Evolutionary conservation across 1,284 basidiomycete genomes (phyloP).

Genomic region (Ceratobasidium sp.): DNA sequence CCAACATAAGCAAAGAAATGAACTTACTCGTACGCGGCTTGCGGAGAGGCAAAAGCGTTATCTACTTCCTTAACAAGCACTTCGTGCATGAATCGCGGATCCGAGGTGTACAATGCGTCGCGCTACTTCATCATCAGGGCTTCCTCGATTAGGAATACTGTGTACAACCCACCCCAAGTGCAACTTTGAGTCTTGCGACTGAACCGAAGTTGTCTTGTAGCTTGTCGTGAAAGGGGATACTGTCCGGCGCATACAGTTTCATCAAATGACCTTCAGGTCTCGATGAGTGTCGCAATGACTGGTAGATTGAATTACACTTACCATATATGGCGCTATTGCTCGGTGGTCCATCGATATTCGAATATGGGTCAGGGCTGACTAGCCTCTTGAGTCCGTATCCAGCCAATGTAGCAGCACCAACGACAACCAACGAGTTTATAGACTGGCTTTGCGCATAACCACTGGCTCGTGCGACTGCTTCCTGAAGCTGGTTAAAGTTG

Average conservation of each 20-base stretch:
- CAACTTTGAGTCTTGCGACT: constrained; percentile 3
- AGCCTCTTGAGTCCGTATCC: not conserved
- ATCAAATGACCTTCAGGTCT: constrained; percentile 4
- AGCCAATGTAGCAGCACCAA: not conserved
- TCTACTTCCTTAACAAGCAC: constrained; percentile 19
- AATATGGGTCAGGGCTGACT: not conserved
- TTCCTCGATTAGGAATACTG: not conserved
- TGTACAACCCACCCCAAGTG: constrained; percentile 3
- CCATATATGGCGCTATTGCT: constrained; percentile 1
- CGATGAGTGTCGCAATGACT: not conserved
- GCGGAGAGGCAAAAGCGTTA: not conserved
- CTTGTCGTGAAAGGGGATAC: constrained; percentile 1
- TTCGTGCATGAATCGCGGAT: constrained; percentile 22
- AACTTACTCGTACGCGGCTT: constrained; percentile 8
- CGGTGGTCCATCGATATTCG: constrained; percentile 12
- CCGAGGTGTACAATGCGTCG: constrained; percentile 12
- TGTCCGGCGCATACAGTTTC: not conserved
- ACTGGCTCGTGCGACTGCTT: not conserved
- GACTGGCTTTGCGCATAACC: not conserved
- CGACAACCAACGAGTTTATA: not conserved
- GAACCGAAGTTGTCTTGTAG: constrained; percentile 18
- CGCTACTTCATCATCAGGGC: not conserved
- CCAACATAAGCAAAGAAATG: too few relatives aligned
- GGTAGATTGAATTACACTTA: not conserved
- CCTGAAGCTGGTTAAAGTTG: not conserved